Conservation (phyloP, 306 rosid species). For the Fragaria iinumae region DNA sequence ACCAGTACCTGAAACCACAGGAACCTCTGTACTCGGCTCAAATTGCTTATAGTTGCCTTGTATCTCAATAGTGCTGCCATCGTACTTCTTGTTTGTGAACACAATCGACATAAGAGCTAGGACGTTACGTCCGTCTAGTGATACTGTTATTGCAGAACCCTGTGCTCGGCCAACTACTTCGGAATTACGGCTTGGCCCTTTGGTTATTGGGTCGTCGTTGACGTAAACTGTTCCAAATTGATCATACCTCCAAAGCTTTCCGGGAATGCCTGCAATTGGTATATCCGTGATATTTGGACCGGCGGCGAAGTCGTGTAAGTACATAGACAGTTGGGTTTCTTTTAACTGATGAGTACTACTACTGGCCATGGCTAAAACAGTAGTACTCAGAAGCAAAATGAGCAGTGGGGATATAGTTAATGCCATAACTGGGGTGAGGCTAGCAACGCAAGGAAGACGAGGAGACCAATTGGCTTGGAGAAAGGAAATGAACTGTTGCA, state of each 20-base stretch:
- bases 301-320: no score
- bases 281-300: no score
- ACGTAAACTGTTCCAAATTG: not conserved
- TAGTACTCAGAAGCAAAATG: no score
- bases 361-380: no score
- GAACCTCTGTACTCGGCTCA: slow-evolving; percentile 28
- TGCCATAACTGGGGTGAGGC: no score
- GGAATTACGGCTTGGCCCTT: not conserved
- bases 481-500: no score
- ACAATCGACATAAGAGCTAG: not conserved
- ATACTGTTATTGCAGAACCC: not conserved
- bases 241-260: not conserved
- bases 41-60: not conserved
- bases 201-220: not conserved
- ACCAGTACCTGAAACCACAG: slow-evolving; percentile 58
- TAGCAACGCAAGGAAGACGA: no score
- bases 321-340: no score
- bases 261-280: not conserved
- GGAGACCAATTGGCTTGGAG: no score
- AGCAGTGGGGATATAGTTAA: no score
- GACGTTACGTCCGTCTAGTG: not conserved
- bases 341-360: no score
- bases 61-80: slow-evolving; percentile 17
- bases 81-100: slow-evolving; percentile 20
- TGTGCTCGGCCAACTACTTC: not conserved